Conservation (phyloP, 106 monocot species). For the Platanthera zijinensis region DNA sequence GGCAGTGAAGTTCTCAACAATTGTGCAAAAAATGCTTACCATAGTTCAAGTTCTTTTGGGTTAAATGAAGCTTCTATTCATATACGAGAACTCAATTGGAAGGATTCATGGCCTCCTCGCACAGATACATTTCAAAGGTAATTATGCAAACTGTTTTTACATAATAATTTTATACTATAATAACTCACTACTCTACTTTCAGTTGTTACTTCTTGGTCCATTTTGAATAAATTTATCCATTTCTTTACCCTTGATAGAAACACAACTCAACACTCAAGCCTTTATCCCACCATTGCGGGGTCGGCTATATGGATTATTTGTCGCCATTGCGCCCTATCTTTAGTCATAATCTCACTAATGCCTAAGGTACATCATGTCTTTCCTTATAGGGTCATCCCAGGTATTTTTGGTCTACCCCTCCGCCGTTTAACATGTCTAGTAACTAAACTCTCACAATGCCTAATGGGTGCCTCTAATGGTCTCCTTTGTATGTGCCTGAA, state of each 20-base stretch:
- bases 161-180: neutral
- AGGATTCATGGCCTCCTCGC: slow-evolving; percentile 61
- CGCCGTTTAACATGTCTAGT: too few species aligned
- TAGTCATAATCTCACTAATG: too few species aligned
- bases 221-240: neutral
- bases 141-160: neutral
- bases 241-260: neutral
- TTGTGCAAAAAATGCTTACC: slow-evolving; percentile 45
- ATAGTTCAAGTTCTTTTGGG: slow-evolving; percentile 42
- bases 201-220: neutral
- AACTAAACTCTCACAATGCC: too few species aligned
- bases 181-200: neutral
- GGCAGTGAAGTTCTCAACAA: slow-evolving; percentile 59
- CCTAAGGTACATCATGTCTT: too few species aligned
- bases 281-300: too few species aligned
- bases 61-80: slow-evolving; percentile 26
- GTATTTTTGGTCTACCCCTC: too few species aligned
- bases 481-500: too few species aligned
- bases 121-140: neutral
- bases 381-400: too few species aligned
- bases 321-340: too few species aligned
- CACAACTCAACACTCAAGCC: too few species aligned
- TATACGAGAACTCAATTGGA: slow-evolving; percentile 75
- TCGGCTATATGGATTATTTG: too few species aligned
- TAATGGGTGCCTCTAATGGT: too few species aligned